These are phyloP conservation scores for Paecilomyces niveus DNA, from an alignment of 2,329 filamentous ascomycete species.

Conservation along the genomic window DNA sequence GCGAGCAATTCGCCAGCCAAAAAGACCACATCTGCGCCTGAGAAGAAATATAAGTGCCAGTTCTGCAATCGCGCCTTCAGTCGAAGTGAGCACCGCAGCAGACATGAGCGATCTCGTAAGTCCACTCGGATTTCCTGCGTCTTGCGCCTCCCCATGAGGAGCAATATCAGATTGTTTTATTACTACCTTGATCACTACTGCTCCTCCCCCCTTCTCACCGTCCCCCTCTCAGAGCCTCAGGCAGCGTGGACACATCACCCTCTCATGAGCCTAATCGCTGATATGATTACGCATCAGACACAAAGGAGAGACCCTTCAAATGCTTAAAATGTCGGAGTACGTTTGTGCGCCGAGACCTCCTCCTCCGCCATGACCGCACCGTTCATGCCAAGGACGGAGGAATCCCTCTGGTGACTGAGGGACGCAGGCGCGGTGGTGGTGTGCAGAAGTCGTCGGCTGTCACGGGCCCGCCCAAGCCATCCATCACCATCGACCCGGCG, in stretches of 20 bases:
- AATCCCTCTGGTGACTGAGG: slow-evolving; percentile 85
- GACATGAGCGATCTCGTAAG: slow-evolving; percentile 97
- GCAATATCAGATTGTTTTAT: background rate
- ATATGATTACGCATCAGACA: slow-evolving; percentile 55
- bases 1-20: slow-evolving; percentile 70
- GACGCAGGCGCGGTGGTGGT: slow-evolving; percentile 59
- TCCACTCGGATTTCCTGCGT: slow-evolving; percentile 26
- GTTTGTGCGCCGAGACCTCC: slow-evolving; percentile 92
- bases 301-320: slow-evolving; percentile 97
- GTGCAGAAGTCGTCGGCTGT: slow-evolving; percentile 28
- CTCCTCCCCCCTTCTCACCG: slow-evolving; percentile 2
- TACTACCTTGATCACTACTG: background rate
- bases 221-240: background rate
- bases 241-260: background rate
- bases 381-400: slow-evolving; percentile 98
- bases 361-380: slow-evolving; percentile 94
- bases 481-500: slow-evolving; percentile 74
- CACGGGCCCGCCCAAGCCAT: slow-evolving; percentile 69
- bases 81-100: slow-evolving; percentile 90
- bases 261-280: background rate
- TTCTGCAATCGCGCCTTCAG: slow-evolving; percentile 98
- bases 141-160: background rate
- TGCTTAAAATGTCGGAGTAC: slow-evolving; percentile 97
- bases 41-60: slow-evolving; percentile 99
- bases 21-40: slow-evolving; percentile 71